Evolutionary conservation across 2,329 filamentous ascomycete species (phyloP).

Genomic region (Colletotrichum falcatum): DNA sequence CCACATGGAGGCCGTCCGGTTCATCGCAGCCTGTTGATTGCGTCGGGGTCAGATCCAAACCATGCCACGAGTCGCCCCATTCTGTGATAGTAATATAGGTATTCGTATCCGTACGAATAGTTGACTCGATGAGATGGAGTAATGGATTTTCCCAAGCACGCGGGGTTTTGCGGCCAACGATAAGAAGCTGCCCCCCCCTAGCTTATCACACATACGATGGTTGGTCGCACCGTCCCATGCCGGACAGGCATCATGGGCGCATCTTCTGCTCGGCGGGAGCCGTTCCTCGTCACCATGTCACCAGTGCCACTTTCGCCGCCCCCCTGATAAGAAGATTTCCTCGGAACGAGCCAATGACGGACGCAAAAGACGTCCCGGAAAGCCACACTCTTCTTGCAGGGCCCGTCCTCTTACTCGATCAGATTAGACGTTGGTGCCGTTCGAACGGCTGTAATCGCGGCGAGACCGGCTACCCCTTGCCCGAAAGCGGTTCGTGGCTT

Average conservation of each 20-base stretch:
- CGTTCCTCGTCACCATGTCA: conserved; percentile 21
- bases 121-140: conserved; percentile 46
- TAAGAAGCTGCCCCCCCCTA: conserved; percentile 39
- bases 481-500: conserved; percentile 21
- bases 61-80: conserved; percentile 14
- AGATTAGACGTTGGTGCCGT: conserved; percentile 36
- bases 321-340: conserved; percentile 31
- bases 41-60: conserved; percentile 1
- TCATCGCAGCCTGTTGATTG: background rate
- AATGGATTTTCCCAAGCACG: conserved; percentile 45
- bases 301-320: conserved; percentile 19
- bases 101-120: too few species aligned
- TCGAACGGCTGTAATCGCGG: conserved; percentile 35
- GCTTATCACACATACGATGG: conserved; percentile 5
- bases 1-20: background rate
- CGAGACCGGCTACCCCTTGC: conserved; percentile 36
- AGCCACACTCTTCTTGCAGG: background rate
- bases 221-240: conserved; percentile 24
- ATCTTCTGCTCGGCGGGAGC: conserved; percentile 13
- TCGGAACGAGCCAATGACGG: conserved; percentile 23
- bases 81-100: too few species aligned
- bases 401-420: conserved; percentile 36
- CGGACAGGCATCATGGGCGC: background rate
- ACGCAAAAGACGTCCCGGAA: background rate
- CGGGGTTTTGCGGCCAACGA: conserved; percentile 37